Conservation (phyloP, 2,329 filamentous ascomycete species). For the Neonectria hederae region DNA sequence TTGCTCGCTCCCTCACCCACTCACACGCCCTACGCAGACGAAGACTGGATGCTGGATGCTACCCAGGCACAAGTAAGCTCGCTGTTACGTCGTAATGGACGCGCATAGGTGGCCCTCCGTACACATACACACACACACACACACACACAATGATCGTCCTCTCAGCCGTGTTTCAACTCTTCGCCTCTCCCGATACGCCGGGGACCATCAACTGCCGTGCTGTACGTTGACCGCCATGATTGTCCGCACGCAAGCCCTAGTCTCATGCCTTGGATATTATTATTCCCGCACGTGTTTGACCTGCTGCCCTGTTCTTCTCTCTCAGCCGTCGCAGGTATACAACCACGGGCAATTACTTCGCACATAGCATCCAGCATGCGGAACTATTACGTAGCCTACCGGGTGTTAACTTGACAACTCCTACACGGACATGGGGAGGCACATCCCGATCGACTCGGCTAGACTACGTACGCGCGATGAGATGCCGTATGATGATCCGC, state of each 20-base stretch:
- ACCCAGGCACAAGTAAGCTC: slow-evolving; percentile 2
- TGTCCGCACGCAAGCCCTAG: slow-evolving; percentile 2
- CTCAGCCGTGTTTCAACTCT: slow-evolving; percentile 21
- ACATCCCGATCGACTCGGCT: background rate
- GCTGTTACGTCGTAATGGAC: background rate
- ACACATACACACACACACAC: slow-evolving; percentile 1
- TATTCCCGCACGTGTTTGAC: slow-evolving; percentile 1
- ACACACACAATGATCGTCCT: slow-evolving; percentile 3
- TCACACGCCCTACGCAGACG: background rate
- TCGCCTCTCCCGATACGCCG: slow-evolving; percentile 1
- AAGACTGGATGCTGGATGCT: background rate
- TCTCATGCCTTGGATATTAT: slow-evolving; percentile 10
- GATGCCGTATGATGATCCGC: slow-evolving; percentile 2
- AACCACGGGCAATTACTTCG: background rate
- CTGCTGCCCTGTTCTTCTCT: background rate
- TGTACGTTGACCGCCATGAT: background rate
- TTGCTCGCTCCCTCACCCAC: background rate
- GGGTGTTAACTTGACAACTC: background rate
- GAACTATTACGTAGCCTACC: background rate
- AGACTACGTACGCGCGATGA: background rate
- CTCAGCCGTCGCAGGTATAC: slow-evolving; percentile 10
- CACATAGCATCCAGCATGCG: background rate
- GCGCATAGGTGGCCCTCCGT: slow-evolving; percentile 8
- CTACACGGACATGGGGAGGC: background rate
- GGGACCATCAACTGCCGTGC: slow-evolving; percentile 12